Base-by-base conservation (phyloP, 176 grass and related monocot species). In the Dendrocalamus sinicus region DNA sequence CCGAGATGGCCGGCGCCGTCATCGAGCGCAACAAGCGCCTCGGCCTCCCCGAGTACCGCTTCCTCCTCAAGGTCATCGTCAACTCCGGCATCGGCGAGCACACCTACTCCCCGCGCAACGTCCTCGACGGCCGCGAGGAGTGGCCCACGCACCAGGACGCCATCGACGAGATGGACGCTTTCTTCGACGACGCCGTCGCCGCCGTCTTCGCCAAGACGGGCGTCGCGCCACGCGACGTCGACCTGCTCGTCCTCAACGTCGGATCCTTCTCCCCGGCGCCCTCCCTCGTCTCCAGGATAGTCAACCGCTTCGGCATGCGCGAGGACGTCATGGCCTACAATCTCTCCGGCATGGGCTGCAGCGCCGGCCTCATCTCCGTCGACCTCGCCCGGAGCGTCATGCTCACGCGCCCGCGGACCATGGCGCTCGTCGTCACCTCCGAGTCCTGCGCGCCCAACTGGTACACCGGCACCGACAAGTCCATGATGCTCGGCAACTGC, bases 401-500 rank as follows among this genome's bases (percentile, higher is more conserved):
- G 86, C 66, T 76, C 63, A 84, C 78, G 0, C 89, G 81, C 1
- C n/a, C 81, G 13, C 70, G 60, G 15, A 81, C 87, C 37, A 65
- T 88, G 50, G 92, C 91, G 26, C 77, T 93, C 23, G 75, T 94
- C 2, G 89, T 94, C 37, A 94, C 91, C 3, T 94, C 95, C 11
- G 95, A 97, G 81, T 91, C 95, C 0, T 91, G 90, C 79, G 89
- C 86, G 6, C 95, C 92, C 12, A 94, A 97, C 87, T 97, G 92
- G 95, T 97, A 97, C 89, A 84, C 85, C 4, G 95, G 95, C 14
- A 92, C 80, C 43, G 95, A 97, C 92, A 97, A 86, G 91, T 97
- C 95, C 53, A 97, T 97, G 95, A 97, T 97, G 95, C 92, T 94
- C 5, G 92, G 95, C 1, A 97, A 97, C 82, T 97, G 95, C 90